Percentiles rank a stretch among this genome's conserved stretches.
These are phyloP conservation scores for Pseudozyma hubeiensis DNA, from an alignment of 1,284 basidiomycete species.

Conservation along the genomic window DNA sequence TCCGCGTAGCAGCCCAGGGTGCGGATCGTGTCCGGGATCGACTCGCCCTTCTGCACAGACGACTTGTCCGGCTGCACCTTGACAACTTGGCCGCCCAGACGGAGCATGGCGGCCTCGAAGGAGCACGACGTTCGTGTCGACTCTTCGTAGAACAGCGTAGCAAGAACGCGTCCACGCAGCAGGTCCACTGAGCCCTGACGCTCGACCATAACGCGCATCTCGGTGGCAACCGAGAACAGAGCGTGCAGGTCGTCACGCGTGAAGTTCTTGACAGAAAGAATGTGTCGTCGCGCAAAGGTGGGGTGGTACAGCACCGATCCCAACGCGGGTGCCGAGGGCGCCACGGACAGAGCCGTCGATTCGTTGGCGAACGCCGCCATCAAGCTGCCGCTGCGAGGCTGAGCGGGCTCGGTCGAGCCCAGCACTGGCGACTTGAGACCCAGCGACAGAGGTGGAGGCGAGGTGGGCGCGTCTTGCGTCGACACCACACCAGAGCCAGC, in stretches of 20 bases:
- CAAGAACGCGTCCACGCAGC: constrained; percentile 89
- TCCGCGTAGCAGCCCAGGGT: constrained; percentile 96
- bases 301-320: constrained; percentile 69
- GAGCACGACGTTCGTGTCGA: constrained; percentile 88
- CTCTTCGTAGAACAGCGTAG: constrained; percentile 97
- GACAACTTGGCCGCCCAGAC: constrained; percentile 94
- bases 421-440: constrained; percentile 57
- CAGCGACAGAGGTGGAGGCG: constrained; percentile 50
- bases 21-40: constrained; percentile 90
- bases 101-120: constrained; percentile 99
- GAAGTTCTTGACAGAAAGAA: constrained; percentile 95
- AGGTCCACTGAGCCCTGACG: constrained; percentile 89
- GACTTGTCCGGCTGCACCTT: constrained; percentile 83
- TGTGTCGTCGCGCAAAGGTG: constrained; percentile 82
- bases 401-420: constrained; percentile 39
- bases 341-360: constrained; percentile 28
- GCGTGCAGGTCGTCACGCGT: constrained; percentile 89
- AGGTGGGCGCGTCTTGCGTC: constrained; percentile 58
- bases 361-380: constrained; percentile 46
- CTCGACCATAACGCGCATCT: constrained; percentile 96
- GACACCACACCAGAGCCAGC: constrained; percentile 22
- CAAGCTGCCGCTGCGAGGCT: constrained; percentile 38
- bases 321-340: constrained; percentile 30
- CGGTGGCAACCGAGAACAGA: constrained; percentile 92
- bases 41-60: constrained; percentile 94